Evolutionary conservation across 768 basidiomycete species (phyloP).

Genomic region (Kwoniella dendrophila): DNA sequence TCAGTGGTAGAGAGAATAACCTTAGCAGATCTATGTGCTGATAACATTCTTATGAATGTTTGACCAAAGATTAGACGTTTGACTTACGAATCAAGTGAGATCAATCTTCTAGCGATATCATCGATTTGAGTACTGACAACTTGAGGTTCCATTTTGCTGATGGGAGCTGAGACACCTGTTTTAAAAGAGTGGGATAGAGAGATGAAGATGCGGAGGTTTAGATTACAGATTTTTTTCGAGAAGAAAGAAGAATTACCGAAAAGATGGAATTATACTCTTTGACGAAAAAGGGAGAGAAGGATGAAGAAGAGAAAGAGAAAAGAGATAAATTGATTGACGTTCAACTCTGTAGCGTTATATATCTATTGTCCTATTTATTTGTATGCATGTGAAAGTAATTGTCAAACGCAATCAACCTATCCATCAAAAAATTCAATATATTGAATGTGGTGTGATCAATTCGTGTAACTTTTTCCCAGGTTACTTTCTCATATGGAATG

Average conservation of each 20-base stretch:
- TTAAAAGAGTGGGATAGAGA: not conserved
- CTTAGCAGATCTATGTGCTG: no score
- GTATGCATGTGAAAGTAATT: not conserved
- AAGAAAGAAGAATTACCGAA: no score
- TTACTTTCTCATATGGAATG: no score
- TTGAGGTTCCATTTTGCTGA: slow-evolving; percentile 28
- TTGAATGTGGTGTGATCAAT: not conserved
- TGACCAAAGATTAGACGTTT: no score
- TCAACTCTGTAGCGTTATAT: not conserved
- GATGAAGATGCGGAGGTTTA: no score
- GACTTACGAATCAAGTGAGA: slow-evolving; percentile 44
- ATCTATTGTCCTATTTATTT: slow-evolving; percentile 1
- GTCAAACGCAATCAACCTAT: no score
- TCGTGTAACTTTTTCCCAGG: not conserved
- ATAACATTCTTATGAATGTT: no score
- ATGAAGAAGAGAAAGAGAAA: slow-evolving; percentile 10
- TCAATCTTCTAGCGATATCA: slow-evolving; percentile 30
- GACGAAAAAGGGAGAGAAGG: not conserved
- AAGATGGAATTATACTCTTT: no score
- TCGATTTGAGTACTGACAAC: slow-evolving; percentile 19
- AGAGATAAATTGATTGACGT: not conserved
- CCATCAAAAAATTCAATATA: not conserved
- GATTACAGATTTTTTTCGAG: no score
- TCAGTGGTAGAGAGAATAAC: no score
- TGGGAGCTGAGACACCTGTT: not conserved